Base-by-base conservation (phyloP, 495 filamentous ascomycete genomes). In the Sphaerosporella brunnea region DNA sequence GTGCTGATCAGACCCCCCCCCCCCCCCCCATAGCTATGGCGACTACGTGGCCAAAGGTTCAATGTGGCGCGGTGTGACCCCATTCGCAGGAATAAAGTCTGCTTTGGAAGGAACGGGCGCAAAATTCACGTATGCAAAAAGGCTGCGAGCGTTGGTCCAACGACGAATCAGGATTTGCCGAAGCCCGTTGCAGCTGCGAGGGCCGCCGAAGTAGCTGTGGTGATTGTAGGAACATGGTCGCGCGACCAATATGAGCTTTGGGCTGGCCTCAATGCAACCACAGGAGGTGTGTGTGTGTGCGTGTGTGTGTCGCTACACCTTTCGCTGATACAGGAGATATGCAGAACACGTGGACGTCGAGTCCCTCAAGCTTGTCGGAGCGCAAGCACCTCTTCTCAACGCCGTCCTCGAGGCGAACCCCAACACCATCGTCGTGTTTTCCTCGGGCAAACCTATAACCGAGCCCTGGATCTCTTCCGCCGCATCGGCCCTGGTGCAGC, bases 71-170 rank as follows among this genome's bases (percentile, higher is more conserved):
- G 41, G 77, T 20, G 67, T 79, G 20, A 81, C 73, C 0, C 79
- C 79, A 5, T 64, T 79, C 7, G 75, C 78, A 45, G 78, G 79
- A 16, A 78, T 82, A 51, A 72, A 69, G 36, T 66, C 68, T 10
- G 72, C 73, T 8, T 72, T 74, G 41, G 62, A 51, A 9, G 75
- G 72, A 45, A 62, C 66, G 28, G 62, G 61, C 2, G 66, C 65
- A 1, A 67, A 62, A 18, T 63, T 80, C 28, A 73, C 73, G 36
- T 82, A 79, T 50, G 75, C 77, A 0, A 63, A 79, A 60, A 13
- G 80, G 79, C 23, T 80, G 78, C 49, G 75, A 82, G 58, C 69
- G 75, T n/a, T 82, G 78, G 77, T 79, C 75, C 36, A 77, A 66
- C 45, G 74, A 80, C 52, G 59, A 80, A 49, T 72, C 70, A 11